phyloP scores from a whole-genome alignment of 2,329 filamentous ascomycete genomes.

The Ceratocystis colombiana region DNA sequence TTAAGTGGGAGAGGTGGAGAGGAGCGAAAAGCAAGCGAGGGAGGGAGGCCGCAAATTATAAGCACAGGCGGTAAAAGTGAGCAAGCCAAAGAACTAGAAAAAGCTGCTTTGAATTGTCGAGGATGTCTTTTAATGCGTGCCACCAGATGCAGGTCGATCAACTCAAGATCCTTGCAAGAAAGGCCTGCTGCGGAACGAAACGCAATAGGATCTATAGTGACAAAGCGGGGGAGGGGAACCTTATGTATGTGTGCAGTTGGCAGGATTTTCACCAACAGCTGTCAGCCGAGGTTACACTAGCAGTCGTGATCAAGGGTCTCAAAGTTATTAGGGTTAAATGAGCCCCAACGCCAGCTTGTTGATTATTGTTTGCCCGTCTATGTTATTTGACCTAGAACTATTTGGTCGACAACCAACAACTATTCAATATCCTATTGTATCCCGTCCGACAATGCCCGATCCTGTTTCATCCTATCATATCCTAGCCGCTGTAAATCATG shows the following conservation, averaged over 20 bases:
- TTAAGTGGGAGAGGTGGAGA: not conserved
- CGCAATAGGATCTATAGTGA: constrained; percentile 4
- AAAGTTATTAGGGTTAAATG: not conserved
- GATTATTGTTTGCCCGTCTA: not conserved
- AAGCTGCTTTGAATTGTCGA: no score
- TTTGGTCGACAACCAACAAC: no score
- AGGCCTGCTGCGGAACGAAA: not conserved
- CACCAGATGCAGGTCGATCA: not conserved
- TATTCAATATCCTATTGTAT: not conserved
- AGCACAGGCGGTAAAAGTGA: no score
- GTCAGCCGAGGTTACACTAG: not conserved
- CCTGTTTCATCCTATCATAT: not conserved
- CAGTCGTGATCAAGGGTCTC: not conserved
- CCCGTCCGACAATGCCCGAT: not conserved
- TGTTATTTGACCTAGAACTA: no score
- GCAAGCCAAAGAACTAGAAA: no score
- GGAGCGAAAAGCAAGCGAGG: not conserved
- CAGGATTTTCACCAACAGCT: not conserved
- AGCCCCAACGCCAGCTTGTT: not conserved
- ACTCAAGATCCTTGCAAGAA: constrained; percentile 3
- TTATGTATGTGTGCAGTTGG: not conserved
- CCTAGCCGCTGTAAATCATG: constrained; percentile 9
- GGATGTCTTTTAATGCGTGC: not conserved
- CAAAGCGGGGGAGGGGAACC: not conserved
- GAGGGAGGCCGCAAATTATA: not conserved